Evolutionary conservation across 352 stramenopile species (phyloP).

Genomic region (Globisporangium yorkense): DNA sequence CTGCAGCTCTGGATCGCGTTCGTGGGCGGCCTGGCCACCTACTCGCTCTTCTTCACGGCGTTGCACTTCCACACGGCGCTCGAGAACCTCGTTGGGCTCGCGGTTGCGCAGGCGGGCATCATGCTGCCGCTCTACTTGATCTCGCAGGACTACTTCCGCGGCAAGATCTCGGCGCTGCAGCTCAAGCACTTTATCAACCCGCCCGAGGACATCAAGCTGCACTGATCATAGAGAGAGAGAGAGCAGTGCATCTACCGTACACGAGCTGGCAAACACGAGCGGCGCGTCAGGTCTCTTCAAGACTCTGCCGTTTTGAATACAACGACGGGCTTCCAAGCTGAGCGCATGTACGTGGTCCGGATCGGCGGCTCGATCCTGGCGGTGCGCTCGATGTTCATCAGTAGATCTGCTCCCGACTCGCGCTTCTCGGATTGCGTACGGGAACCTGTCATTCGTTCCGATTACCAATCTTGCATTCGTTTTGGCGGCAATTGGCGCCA

Average conservation of each 20-base stretch:
- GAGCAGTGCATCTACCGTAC: too few species aligned
- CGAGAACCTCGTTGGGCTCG: conserved; percentile 58
- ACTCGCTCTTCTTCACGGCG: conserved; percentile 66
- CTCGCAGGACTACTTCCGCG: conserved; percentile 48
- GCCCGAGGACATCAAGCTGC: conserved; percentile 19
- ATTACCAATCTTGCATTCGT: background rate
- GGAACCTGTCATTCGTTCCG: too few species aligned
- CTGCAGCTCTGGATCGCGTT: conserved; percentile 43
- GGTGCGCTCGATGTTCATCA: too few species aligned
- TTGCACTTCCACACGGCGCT: conserved; percentile 62
- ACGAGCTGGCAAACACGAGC: too few species aligned
- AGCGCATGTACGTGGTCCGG: too few species aligned
- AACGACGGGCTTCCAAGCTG: too few species aligned
- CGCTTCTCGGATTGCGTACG: too few species aligned
- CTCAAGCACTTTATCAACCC: conserved; percentile 60
- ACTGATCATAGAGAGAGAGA: background rate
- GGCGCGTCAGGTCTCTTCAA: too few species aligned
- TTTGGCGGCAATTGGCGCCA: background rate
- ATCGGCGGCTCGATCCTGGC: too few species aligned
- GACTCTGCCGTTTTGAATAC: too few species aligned
- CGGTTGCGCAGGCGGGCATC: conserved; percentile 46
- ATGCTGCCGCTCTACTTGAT: conserved; percentile 65
- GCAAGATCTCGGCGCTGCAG: conserved; percentile 31
- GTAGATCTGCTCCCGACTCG: too few species aligned
- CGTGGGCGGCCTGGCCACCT: conserved; percentile 25